Conservation (phyloP, 345 rosid genomes). For the Populus deltoides region DNA sequence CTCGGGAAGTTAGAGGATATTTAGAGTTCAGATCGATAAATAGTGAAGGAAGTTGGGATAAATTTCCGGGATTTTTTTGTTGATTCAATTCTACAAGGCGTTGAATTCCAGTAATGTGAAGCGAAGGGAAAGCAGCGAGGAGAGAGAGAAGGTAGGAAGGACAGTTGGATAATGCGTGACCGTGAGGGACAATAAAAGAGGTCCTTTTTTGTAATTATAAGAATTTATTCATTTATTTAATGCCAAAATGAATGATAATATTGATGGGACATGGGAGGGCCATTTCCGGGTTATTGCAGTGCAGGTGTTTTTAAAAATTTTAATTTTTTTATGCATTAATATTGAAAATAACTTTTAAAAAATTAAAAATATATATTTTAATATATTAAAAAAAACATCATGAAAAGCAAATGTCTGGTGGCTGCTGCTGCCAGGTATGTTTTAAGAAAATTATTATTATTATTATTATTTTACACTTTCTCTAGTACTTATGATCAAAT, state of each 20-base stretch:
- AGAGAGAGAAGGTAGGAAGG: background rate
- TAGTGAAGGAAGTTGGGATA: background rate
- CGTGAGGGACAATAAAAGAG: background rate
- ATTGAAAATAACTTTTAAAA: no score
- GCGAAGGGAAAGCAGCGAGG: background rate
- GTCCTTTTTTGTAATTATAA: background rate
- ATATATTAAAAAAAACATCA: no score
- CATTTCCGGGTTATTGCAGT: no score
- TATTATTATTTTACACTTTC: no score
- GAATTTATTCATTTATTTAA: background rate
- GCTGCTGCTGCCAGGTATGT: no score
- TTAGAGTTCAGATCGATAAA: background rate
- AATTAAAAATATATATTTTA: no score
- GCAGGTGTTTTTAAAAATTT: no score
- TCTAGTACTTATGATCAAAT: no score
- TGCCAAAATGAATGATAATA: background rate
- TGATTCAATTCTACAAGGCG: background rate
- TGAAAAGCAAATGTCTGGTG: no score
- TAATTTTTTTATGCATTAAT: no score
- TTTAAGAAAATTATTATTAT: no score
- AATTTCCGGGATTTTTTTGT: conserved; percentile 6
- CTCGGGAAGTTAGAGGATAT: no score
- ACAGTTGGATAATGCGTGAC: background rate
- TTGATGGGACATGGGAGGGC: background rate
- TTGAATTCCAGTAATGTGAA: background rate